These are phyloP conservation scores for Gracilaria domingensis DNA, from an alignment of 23 red algal species.

Conservation along the genomic window DNA sequence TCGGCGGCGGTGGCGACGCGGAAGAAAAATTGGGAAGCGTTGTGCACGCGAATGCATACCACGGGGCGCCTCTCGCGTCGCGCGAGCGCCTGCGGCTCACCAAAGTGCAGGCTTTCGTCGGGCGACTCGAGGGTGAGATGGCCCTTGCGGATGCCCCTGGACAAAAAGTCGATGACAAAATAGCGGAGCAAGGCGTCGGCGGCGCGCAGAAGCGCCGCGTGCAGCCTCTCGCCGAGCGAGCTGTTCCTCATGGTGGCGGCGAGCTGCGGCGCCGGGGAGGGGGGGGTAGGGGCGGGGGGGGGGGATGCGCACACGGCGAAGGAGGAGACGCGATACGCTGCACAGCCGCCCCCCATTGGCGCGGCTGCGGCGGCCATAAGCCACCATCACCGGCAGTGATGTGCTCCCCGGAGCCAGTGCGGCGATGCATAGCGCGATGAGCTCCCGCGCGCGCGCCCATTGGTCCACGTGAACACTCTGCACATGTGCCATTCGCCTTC, in stretches of 20 bases:
- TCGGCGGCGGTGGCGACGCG: slow-evolving; percentile 82
- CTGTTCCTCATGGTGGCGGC: background rate
- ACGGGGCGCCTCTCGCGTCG: slow-evolving; percentile 10
- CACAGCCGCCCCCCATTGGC: no score
- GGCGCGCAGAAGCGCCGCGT: background rate
- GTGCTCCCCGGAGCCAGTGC: no score
- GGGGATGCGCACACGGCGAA: no score
- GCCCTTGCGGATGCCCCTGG: slow-evolving; percentile 25
- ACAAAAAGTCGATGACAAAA: slow-evolving; percentile 54
- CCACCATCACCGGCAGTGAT: no score
- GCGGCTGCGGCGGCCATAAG: no score
- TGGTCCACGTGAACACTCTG: no score
- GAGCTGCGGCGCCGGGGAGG: background rate
- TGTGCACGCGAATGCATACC: slow-evolving; percentile 13
- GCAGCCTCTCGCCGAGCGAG: background rate
- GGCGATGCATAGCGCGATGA: no score
- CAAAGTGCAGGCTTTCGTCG: slow-evolving; percentile 25
- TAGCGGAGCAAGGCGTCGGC: slow-evolving; percentile 36
- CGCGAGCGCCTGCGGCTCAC: slow-evolving; percentile 30
- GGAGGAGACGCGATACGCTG: no score
- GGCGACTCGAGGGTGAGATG: slow-evolving; percentile 14
- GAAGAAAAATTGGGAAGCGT: slow-evolving; percentile 65
- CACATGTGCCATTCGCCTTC: no score
- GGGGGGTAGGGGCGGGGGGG: no score
- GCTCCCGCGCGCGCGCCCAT: no score